These are phyloP conservation scores for Daedaleopsis sinensis DNA, from an alignment of 768 basidiomycete genomes.

Conservation along the genomic window DNA sequence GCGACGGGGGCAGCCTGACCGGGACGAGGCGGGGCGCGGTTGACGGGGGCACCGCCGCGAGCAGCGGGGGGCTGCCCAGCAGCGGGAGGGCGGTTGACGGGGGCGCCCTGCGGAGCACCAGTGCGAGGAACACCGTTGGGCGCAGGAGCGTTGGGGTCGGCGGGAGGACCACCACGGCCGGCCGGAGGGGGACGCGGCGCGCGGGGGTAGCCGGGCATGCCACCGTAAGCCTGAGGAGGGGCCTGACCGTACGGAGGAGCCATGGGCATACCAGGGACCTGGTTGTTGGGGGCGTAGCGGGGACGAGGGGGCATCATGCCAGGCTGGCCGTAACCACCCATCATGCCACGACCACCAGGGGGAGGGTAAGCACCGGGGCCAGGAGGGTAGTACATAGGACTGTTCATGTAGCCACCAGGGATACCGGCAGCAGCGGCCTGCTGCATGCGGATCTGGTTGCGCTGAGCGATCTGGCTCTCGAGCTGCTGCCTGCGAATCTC, in stretches of 20 bases:
- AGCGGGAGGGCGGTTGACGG: constrained; percentile 56
- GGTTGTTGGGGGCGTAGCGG: constrained; percentile 75
- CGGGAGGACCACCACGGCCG: constrained; percentile 74
- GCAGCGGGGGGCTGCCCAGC: constrained; percentile 49
- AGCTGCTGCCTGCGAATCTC: constrained; percentile 98
- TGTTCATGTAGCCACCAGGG: constrained; percentile 81
- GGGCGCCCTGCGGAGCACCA: constrained; percentile 54
- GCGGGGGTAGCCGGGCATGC: constrained; percentile 68
- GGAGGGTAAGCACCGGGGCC: constrained; percentile 79
- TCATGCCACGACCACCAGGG: constrained; percentile 73
- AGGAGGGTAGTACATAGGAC: constrained; percentile 86
- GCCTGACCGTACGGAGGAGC: constrained; percentile 71
- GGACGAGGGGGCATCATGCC: constrained; percentile 89
- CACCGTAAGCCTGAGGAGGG: constrained; percentile 74
- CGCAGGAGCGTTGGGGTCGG: constrained; percentile 62
- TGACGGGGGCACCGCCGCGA: constrained; percentile 34
- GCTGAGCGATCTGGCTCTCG: constrained; percentile 98
- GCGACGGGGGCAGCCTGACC: constrained; percentile 40
- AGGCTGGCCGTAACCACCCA: constrained; percentile 74
- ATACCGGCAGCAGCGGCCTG: constrained; percentile 90
- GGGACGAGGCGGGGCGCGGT: constrained; percentile 32
- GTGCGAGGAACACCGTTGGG: constrained; percentile 54
- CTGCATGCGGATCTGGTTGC: constrained; percentile 95
- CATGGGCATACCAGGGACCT: constrained; percentile 77
- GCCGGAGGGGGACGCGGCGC: constrained; percentile 66